Evolutionary conservation across 2,329 filamentous ascomycete species (phyloP).

Genomic region (Paracamarosporium sp.): DNA sequence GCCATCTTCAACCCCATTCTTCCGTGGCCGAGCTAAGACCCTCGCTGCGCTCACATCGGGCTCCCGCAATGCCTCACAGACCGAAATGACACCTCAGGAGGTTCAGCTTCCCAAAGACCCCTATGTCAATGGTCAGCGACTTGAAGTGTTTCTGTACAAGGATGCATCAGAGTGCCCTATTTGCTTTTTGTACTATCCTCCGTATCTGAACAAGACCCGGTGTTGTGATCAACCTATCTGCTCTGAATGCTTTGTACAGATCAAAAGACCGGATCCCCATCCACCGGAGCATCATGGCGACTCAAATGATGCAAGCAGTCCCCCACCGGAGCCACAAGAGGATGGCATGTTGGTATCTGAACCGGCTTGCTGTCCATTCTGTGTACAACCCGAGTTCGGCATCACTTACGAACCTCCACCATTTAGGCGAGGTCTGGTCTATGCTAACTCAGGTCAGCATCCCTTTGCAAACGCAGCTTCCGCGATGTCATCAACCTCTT

Average conservation of each 20-base stretch:
- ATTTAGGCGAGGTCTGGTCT: conserved; percentile 83
- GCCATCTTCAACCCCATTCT: conserved; percentile 60
- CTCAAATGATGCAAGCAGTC: conserved; percentile 44
- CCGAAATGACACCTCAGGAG: conserved; percentile 78
- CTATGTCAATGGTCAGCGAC: conserved; percentile 89
- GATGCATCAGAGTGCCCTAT: conserved; percentile 91
- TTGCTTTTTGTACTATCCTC: conserved; percentile 94
- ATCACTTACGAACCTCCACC: conserved; percentile 92
- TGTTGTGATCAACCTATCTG: conserved; percentile 97
- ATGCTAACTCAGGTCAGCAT: conserved; percentile 63
- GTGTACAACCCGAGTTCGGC: conserved; percentile 91
- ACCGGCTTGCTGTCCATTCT: conserved; percentile 91
- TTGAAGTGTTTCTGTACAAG: conserved; percentile 95
- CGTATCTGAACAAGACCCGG: conserved; percentile 89
- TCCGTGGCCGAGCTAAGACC: conserved; percentile 87
- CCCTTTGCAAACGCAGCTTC: conserved; percentile 64
- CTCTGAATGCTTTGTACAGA: conserved; percentile 98
- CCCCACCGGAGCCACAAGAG: conserved; percentile 54
- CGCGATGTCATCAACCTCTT: conserved; percentile 87
- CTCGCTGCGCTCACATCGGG: conserved; percentile 80
- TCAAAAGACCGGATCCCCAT: conserved; percentile 92
- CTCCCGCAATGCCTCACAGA: conserved; percentile 75
- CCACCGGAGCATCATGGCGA: conserved; percentile 75
- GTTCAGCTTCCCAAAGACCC: conserved; percentile 80
- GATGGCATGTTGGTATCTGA: conserved; percentile 81